Evolutionary conservation across 768 basidiomycete genomes (phyloP).

Genomic region (Pleurotus platypus): DNA sequence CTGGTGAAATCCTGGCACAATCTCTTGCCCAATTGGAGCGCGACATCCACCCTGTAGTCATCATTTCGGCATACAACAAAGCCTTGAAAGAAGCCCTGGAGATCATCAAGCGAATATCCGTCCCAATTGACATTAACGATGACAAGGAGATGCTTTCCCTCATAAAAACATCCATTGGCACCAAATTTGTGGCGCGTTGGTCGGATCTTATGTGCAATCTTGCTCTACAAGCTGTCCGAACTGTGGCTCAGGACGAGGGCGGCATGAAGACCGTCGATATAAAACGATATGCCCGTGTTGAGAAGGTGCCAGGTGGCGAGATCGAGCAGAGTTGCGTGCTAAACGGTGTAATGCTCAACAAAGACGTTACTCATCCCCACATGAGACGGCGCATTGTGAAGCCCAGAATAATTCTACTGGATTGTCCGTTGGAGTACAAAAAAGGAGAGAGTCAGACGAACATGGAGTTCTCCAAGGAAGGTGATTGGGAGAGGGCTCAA

Average conservation of each 20-base stretch:
- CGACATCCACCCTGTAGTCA: constrained; percentile 97
- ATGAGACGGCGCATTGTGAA: constrained; percentile 91
- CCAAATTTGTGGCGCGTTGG: constrained; percentile 97
- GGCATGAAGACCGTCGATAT: constrained; percentile 91
- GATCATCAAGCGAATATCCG: constrained; percentile 83
- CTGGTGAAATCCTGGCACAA: constrained; percentile 96
- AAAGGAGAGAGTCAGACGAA: constrained; percentile 99
- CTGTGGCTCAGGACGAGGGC: constrained; percentile 74
- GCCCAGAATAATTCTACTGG: constrained; percentile 84
- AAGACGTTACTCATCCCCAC: constrained; percentile 96
- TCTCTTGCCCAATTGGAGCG: constrained; percentile 91
- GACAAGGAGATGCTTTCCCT: constrained; percentile 92
- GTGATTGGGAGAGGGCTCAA: constrained; percentile 89
- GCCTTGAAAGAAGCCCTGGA: constrained; percentile 89
- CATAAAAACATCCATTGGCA: constrained; percentile 98
- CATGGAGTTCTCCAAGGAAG: constrained; percentile 94
- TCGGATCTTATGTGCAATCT: constrained; percentile 96
- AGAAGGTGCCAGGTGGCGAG: constrained; percentile 96
- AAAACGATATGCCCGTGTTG: constrained; percentile 96
- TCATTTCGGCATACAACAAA: constrained; percentile 97
- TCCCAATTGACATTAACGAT: constrained; percentile 82
- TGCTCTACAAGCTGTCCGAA: constrained; percentile 88
- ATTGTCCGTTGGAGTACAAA: constrained; percentile 98
- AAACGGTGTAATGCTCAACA: constrained; percentile 94
- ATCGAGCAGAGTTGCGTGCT: constrained; percentile 90